Percentiles rank a stretch among this genome's conserved stretches.
Evolutionary conservation across 371 early-diverging fungal species (phyloP).

Genomic region (Umbelopsis sp.): DNA sequence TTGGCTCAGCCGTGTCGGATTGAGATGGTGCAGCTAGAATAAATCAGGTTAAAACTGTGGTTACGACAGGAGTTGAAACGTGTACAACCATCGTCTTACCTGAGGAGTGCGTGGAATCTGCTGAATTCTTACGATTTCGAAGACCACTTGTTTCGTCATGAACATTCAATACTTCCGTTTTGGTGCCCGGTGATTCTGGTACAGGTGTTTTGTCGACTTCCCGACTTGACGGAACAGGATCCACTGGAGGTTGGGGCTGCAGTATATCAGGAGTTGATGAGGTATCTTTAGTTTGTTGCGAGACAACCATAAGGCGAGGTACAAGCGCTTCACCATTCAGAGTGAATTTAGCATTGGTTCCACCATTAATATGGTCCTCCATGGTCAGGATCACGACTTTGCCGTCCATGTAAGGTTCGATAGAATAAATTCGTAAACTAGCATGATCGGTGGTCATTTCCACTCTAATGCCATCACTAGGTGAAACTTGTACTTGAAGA

Average conservation of each 20-base stretch:
- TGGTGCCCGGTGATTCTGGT: neutral
- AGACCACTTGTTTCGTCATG: neutral
- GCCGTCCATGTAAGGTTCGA: conserved; percentile 40
- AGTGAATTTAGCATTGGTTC: conserved; percentile 16
- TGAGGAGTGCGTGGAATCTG: neutral
- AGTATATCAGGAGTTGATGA: conserved; percentile 6
- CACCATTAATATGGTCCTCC: conserved; percentile 15
- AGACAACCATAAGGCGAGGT: conserved; percentile 1
- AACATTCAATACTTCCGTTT: conserved; percentile 7
- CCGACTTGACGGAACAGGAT: neutral
- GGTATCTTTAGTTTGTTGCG: neutral
- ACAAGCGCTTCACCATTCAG: conserved; percentile 11
- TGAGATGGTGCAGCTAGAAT: neutral
- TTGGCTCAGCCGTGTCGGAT: neutral
- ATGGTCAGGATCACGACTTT: conserved; percentile 39
- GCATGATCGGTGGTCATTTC: conserved; percentile 33
- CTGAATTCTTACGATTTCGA: neutral
- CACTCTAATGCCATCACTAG: conserved; percentile 32
- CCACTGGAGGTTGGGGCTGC: neutral
- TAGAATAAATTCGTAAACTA: conserved; percentile 42
- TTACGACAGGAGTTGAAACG: neutral
- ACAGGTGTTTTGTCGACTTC: neutral
- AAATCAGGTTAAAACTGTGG: neutral
- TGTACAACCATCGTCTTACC: neutral
- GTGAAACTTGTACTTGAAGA: conserved; percentile 38